These are phyloP conservation scores for Botrytis cinerea DNA, from an alignment of 2,329 filamentous ascomycete species.

Conservation along the genomic window DNA sequence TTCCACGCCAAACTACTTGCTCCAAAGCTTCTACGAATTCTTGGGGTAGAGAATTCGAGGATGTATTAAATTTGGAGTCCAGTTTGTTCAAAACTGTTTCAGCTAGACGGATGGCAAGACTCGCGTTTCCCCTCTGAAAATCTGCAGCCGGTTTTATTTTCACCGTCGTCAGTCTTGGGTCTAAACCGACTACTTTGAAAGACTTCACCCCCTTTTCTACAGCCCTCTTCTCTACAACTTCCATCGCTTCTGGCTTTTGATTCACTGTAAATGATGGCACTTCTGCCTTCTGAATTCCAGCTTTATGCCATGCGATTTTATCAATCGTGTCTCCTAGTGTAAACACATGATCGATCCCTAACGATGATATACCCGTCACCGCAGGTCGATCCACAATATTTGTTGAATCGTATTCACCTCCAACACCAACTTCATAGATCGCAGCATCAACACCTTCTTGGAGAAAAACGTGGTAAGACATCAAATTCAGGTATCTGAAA, in stretches of 20 bases:
- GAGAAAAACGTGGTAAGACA: slow-evolving; percentile 68
- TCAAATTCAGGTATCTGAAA: slow-evolving; percentile 63
- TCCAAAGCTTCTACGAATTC: slow-evolving; percentile 75
- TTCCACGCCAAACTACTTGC: slow-evolving; percentile 73
- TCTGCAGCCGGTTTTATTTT: slow-evolving; percentile 53
- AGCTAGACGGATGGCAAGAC: slow-evolving; percentile 53
- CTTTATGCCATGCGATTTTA: slow-evolving; percentile 74
- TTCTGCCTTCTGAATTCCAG: slow-evolving; percentile 66
- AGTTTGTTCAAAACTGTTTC: slow-evolving; percentile 52
- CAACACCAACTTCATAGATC: slow-evolving; percentile 67
- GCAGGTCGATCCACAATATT: slow-evolving; percentile 62
- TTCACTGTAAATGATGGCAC: slow-evolving; percentile 59
- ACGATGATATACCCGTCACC: slow-evolving; percentile 62
- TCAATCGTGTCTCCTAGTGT: slow-evolving; percentile 63
- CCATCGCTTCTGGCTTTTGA: slow-evolving; percentile 50
- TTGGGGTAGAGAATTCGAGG: slow-evolving; percentile 45
- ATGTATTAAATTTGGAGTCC: slow-evolving; percentile 36
- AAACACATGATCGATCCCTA: slow-evolving; percentile 69
- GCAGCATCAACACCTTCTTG: slow-evolving; percentile 61
- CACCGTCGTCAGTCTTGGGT: slow-evolving; percentile 49
- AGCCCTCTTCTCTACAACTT: slow-evolving; percentile 54
- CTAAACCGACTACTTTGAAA: slow-evolving; percentile 47
- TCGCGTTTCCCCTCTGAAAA: slow-evolving; percentile 63
- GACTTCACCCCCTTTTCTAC: slow-evolving; percentile 53
- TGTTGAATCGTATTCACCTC: slow-evolving; percentile 69